Evolutionary conservation across 306 rosid species (phyloP), one percentile per base, ranked within the genome.

Genomic region (Alnus glutinosa): DNA sequence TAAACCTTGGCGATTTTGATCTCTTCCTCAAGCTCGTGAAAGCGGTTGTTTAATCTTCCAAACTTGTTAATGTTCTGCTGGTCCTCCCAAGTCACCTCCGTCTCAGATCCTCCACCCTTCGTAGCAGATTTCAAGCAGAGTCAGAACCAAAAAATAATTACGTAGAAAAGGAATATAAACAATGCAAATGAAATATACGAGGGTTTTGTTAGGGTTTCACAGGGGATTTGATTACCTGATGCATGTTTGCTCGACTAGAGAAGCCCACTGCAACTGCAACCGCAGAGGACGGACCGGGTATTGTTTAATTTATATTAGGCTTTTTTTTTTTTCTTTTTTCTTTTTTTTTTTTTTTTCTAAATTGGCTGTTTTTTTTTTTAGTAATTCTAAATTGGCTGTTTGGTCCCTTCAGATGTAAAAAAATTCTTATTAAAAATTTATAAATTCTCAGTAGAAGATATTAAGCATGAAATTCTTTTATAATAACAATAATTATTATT

Each of bases 11-110:
- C 92, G 49, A 83, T 18, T 82, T 85, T 95, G 84, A 92, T 89
- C 82, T 95, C 98, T 74, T 92, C 98, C 23, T 95, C 89, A 47
- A 95, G 98, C 85, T 95, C 98, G 85, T 95, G 98, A 75, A 90
- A 78, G 52, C 98, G 97, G 85, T 91, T 92, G 70, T 91, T 95
- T 79, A 92, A 79, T 83, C 98, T 84, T 74, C 97, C 97, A 69
- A 95, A 95, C 70, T 91, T 95, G 90, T 94, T 94, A 77, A 94
- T 92, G 59, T 90, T 88, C 78, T 85, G 96, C 75, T 92, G 98
- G 75, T 92, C 94, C 76, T 92, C 97, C 92, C 98, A 94, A 70
- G 97, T 90, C 71, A 93, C 95, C 85, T 93, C 93, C 55, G 90
- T 82, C 1, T 94, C 92, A 64, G 98, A 90, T 89, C 96, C 92